phyloP scores from a whole-genome alignment of 2,329 filamentous ascomycete genomes.

The Colletotrichum plurivorum region DNA sequence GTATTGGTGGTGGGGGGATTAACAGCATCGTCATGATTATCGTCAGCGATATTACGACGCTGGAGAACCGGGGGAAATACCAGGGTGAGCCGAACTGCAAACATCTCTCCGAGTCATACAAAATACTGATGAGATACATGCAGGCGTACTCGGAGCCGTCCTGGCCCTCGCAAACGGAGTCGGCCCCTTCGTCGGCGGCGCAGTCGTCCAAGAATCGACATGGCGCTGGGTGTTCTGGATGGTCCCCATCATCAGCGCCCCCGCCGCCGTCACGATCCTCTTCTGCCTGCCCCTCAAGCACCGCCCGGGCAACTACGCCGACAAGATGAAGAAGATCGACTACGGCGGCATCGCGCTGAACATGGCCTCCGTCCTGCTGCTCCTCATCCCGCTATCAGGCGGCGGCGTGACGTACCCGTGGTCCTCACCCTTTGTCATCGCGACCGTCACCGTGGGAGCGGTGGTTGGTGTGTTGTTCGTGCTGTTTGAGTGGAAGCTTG shows the following conservation, averaged over 20 bases:
- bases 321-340: constrained; percentile 47
- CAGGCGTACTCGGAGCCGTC: constrained; percentile 45
- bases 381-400: constrained; percentile 47
- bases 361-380: constrained; percentile 44
- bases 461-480: constrained; percentile 45
- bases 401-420: constrained; percentile 47
- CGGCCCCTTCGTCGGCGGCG: constrained; percentile 51
- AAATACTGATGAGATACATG: not conserved
- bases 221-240: constrained; percentile 52
- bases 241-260: constrained; percentile 44
- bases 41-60: constrained; percentile 53
- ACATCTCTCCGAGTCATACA: not conserved
- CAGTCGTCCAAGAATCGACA: constrained; percentile 45
- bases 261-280: constrained; percentile 44
- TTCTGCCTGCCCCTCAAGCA: constrained; percentile 46
- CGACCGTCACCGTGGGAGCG: constrained; percentile 42
- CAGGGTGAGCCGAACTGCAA: constrained; percentile 37
- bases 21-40: constrained; percentile 54
- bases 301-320: constrained; percentile 44
- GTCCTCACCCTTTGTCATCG: constrained; percentile 46
- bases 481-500: constrained; percentile 47
- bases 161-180: constrained; percentile 55
- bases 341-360: constrained; percentile 48
- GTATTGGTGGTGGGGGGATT: constrained; percentile 53
- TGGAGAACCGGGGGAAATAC: constrained; percentile 53